These are phyloP conservation scores for Phylloporus rhodoxanthus DNA, from an alignment of 768 basidiomycete species.

Conservation along the genomic window DNA sequence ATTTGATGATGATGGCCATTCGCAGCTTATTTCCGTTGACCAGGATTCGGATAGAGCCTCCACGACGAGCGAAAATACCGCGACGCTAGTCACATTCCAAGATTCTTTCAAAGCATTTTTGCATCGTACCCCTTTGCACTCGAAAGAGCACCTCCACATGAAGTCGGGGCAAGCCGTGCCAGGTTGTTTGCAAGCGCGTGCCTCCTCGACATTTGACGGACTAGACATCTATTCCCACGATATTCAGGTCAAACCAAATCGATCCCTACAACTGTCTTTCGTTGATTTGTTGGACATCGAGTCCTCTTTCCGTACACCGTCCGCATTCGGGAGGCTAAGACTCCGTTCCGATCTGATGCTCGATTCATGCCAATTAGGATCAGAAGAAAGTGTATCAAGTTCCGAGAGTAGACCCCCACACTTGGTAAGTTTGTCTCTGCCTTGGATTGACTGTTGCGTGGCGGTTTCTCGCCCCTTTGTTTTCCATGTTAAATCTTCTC, in stretches of 20 bases:
- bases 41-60: slow-evolving; percentile 7
- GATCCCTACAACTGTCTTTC: slow-evolving; percentile 19
- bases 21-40: slow-evolving; percentile 12
- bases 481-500: not conserved
- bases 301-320: slow-evolving; percentile 11
- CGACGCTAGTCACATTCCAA: slow-evolving; percentile 23
- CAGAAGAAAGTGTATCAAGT: slow-evolving; percentile 11
- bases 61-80: slow-evolving; percentile 16
- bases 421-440: slow-evolving; percentile 13
- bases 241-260: slow-evolving; percentile 9
- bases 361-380: slow-evolving; percentile 13
- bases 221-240: slow-evolving; percentile 29
- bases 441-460: not conserved
- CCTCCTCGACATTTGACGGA: slow-evolving; percentile 30
- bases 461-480: not conserved
- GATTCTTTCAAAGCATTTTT: slow-evolving; percentile 28
- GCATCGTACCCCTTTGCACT: slow-evolving; percentile 17
- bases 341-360: slow-evolving; percentile 21
- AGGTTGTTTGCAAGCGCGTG: slow-evolving; percentile 16
- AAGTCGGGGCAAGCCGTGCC: slow-evolving; percentile 6
- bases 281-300: slow-evolving; percentile 19
- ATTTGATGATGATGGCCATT: slow-evolving; percentile 15
- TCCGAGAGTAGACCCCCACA: not conserved
- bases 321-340: slow-evolving; percentile 11
- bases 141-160: slow-evolving; percentile 16